Evolutionary conservation across 768 basidiomycete genomes (phyloP), one percentile per base, ranked within the genome.

Genomic region (Termitomyces sp.): DNA sequence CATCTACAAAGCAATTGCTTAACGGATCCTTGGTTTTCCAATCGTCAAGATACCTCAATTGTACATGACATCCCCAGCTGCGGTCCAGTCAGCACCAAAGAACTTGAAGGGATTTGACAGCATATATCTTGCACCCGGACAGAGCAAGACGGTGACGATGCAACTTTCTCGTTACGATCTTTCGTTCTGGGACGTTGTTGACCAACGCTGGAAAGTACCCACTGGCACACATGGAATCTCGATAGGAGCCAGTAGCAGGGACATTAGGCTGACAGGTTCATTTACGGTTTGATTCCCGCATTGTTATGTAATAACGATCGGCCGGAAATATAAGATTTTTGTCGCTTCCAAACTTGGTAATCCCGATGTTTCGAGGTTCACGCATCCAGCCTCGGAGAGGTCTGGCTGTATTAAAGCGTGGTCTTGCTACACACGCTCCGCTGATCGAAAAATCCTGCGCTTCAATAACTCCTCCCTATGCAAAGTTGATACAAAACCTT

Each of bases 381-480:
- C 51, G 68, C 51, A 51, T 54, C 33, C 58, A 50, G 44, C 54
- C 69, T 58, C 62, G 66, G 54, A 63, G 67, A 55, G 60, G 65
- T 36, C 42, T 65, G 47, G 53, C 58, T 45, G 54, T 62, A 46
- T 62, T 73, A 55, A 62, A 62, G 34, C 71, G 75, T 24, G 57
- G 66, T 42, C 67, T 77, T 63, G 74, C 79, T 12, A 73, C 75
- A 5, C 75, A 79, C 58, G 69, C 72, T 33, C 58, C 72, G 5
- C 62, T 70, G 13, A 55, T 65, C 5, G 74, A 79, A 56, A 79
- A 77, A 61, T 72, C 78, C 54, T 81, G 77, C 64, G 62, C 70
- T 42, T 75, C 88, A 5, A 91, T 97, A 63, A 94, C 87, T 15
- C 96, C 95, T 20, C 92, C 94, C 13, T 98, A 97, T 72, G 60